These are phyloP conservation scores for Zygosaccharomyces sapae DNA, from an alignment of 1,139 yeast genomes.

Conservation along the genomic window DNA sequence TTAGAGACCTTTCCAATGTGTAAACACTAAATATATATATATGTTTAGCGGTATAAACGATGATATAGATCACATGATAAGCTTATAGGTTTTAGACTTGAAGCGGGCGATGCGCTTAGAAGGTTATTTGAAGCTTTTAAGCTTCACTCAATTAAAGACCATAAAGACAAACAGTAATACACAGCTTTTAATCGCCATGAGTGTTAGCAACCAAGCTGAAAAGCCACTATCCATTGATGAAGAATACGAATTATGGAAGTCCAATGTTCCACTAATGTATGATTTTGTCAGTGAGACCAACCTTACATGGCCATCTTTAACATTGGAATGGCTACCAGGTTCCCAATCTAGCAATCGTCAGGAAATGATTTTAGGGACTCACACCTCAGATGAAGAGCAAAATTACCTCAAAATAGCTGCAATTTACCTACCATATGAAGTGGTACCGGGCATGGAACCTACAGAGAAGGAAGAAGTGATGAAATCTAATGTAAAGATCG, in stretches of 20 bases:
- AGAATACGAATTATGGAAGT: slow-evolving; percentile 74
- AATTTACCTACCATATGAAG: slow-evolving; percentile 57
- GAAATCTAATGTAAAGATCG: slow-evolving; percentile 55
- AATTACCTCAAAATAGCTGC: slow-evolving; percentile 76
- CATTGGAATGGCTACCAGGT: slow-evolving; percentile 71
- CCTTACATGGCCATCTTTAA: slow-evolving; percentile 74
- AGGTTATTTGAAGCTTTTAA: background rate
- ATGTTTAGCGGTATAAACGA: background rate
- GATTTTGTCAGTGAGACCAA: slow-evolving; percentile 78
- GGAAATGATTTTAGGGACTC: slow-evolving; percentile 71
- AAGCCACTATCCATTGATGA: slow-evolving; percentile 42
- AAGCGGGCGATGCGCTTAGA: background rate
- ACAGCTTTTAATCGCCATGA: background rate
- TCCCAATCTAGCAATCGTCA: slow-evolving; percentile 31
- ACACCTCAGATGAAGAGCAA: slow-evolving; percentile 74
- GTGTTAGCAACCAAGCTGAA: slow-evolving; percentile 10
- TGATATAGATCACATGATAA: background rate
- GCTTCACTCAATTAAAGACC: background rate
- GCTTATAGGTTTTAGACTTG: background rate
- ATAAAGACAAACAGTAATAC: background rate
- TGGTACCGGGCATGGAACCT: slow-evolving; percentile 25
- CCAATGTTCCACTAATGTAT: slow-evolving; percentile 74
- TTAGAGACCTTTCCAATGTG: background rate
- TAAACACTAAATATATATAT: background rate
- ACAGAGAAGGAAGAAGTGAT: slow-evolving; percentile 33